Base-by-base conservation (phyloP, 2,329 filamentous ascomycete species). In the Byssoonygena ceratinophila region DNA sequence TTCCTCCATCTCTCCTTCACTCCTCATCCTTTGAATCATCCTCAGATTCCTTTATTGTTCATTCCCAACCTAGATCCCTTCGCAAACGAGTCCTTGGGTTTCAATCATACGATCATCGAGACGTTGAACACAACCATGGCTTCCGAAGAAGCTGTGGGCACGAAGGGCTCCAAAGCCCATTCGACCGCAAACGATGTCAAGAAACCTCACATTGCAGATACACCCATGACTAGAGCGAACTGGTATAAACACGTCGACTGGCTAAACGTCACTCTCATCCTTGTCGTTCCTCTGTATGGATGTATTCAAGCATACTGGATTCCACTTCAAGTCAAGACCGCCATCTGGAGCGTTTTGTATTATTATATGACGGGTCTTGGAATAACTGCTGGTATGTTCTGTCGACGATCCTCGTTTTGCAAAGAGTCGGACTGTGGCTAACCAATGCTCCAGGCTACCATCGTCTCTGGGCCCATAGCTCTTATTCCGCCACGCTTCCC, bases 161-260 rank as follows among this genome's bases (percentile, higher is more conserved):
- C 34, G 3, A 32, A 52, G 25, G 22, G 40, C 32, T 45, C 49
- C 31, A 51, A 45, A 20, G 22, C 49, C 23, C 39, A 29, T 22
- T 22, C 49, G 18, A 20, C 40, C 8, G 39, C 25, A 25, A 39
- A 36, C 16, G 49, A 51, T 8, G 23, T 7, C 31, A 44, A 51
- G 39, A 44, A 51, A 39, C 49, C 40, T 45, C 49, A 94, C 71
- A 92, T 94, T 71, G 82, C 87, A 59, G 88, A 94, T 59, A 80
- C 80, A 58, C 84, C 85, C 54, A 83, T 94, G 61, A 94, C 87
- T 55, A 78, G 76, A 70, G 74, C 76, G 63, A 95, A 94, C 75
- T 92, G 87, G 86, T 83, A 89, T 73, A 84, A 90, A 74, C 89
- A 95, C 67, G 79, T 95, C 75, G 89, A 94, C 78, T 95, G 89